Percentiles rank a stretch among this genome's conserved stretches.
Conservation (phyloP, 2,329 filamentous ascomycete species). For the Penicillium sp. region DNA sequence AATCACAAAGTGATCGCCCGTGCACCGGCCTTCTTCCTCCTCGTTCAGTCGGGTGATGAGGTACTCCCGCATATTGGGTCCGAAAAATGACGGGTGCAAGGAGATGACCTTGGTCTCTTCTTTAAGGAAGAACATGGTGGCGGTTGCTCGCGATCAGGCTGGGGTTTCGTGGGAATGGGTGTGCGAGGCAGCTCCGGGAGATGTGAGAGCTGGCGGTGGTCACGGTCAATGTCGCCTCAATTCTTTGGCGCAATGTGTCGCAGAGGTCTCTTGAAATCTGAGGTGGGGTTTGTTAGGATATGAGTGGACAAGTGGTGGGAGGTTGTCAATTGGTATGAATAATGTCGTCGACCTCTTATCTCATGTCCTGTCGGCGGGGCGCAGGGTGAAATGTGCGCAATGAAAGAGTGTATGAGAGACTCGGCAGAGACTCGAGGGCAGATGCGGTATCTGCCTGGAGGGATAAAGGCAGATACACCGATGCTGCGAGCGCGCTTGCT, state of each 20-base stretch:
- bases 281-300: neutral
- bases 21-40: slow-evolving; percentile 94
- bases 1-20: slow-evolving; percentile 95
- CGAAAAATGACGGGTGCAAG: slow-evolving; percentile 96
- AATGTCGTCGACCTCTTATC: slow-evolving; percentile 3
- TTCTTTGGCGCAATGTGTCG: neutral
- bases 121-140: slow-evolving; percentile 94
- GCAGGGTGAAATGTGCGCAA: neutral
- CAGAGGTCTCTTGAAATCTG: neutral
- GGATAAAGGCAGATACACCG: slow-evolving; percentile 9
- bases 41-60: slow-evolving; percentile 87
- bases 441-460: slow-evolving; percentile 1
- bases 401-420: neutral
- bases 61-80: slow-evolving; percentile 87
- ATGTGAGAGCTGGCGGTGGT: neutral
- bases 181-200: neutral
- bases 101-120: slow-evolving; percentile 94
- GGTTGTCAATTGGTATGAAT: slow-evolving; percentile 1
- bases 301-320: neutral
- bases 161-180: neutral
- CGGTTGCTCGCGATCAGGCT: slow-evolving; percentile 4
- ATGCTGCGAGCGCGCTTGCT: slow-evolving; percentile 15
- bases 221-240: neutral
- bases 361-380: slow-evolving; percentile 14
- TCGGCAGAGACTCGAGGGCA: neutral